Evolutionary conservation across 2,329 filamentous ascomycete genomes (phyloP), one percentile per base, ranked within the genome.

Genomic region (Aspergillus glaucus): DNA sequence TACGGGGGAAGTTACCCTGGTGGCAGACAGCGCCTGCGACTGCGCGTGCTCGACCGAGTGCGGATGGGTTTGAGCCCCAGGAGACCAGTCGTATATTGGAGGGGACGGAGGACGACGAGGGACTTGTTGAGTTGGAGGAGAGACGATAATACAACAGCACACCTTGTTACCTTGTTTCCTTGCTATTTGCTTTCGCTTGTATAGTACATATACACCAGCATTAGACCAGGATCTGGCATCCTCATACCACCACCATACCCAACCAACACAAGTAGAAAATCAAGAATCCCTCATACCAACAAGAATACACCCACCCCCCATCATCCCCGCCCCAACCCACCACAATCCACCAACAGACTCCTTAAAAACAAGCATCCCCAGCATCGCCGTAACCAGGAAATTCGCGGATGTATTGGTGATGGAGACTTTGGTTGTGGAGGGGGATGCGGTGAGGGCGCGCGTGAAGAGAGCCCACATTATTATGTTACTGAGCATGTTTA

Each of bases 401-500:
- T 85, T 85, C 2, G 80, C 75, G 45, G 77, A 77, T 14, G 82
- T 84, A 55, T 85, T 85, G 48, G 84, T 80, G 51, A 85, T 78
- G 45, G 76, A 79, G 48, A 84, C 81, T 48, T 80, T 79, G 2
- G 80, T 80, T 2, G 81, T 83, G 10, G 79, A 82, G 32, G 75
- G 74, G 0, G 77, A 76, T 15, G 80, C 76, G 0, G 80, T 83
- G 14, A 85, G 67, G 12, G 81, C 81, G 37, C 78, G 75, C 1
- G 81, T 84, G 67, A 84, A 84, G 14, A 84, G 72, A 0, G 78
- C 78, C 81, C 81, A 84, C 81, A 84, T 84, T 22, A 80, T 73
- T 24, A 76, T 74, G 58, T 83, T 84, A 69, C 82, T 83, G 57
- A 79, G 59, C 50, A 84, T 69, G 57, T 84, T 84, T 44, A 84